phyloP scores from a whole-genome alignment of 345 rosid species.

The Hibiscus tridactylites region DNA sequence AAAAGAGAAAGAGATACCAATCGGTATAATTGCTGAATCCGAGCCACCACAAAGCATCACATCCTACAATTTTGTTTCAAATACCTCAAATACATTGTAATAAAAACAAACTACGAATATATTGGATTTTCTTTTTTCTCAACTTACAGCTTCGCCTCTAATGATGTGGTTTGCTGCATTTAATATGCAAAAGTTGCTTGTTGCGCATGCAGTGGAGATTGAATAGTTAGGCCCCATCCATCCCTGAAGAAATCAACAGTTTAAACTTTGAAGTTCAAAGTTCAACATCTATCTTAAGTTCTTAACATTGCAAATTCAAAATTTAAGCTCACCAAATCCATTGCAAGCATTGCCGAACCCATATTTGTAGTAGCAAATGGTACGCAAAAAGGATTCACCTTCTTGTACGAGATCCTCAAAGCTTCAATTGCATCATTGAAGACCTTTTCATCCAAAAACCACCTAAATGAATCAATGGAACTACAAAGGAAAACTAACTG shows the following conservation, averaged over 20 bases:
- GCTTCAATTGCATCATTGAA: constrained; percentile 89
- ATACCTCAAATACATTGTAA: constrained; percentile 11
- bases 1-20: constrained; percentile 41
- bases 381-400: constrained; percentile 93
- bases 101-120: neutral
- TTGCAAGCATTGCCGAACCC: constrained; percentile 99
- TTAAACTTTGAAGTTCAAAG: constrained; percentile 13
- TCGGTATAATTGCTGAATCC: constrained; percentile 79
- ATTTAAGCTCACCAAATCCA: constrained; percentile 69
- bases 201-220: constrained; percentile 92
- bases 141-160: constrained; percentile 92
- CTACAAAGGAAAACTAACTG: neutral
- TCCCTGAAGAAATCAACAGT: constrained; percentile 40
- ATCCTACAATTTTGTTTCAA: constrained; percentile 43
- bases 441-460: constrained; percentile 40
- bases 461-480: neutral
- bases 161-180: constrained; percentile 93
- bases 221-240: constrained; percentile 99
- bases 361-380: constrained; percentile 96
- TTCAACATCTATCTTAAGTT: neutral
- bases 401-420: constrained; percentile 69
- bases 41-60: constrained; percentile 97
- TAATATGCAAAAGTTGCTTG: constrained; percentile 84
- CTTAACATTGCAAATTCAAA: constrained; percentile 7
- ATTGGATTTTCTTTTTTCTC: neutral